These are phyloP conservation scores for Claviceps pusilla DNA, from an alignment of 2,329 filamentous ascomycete genomes.

Conservation along the genomic window DNA sequence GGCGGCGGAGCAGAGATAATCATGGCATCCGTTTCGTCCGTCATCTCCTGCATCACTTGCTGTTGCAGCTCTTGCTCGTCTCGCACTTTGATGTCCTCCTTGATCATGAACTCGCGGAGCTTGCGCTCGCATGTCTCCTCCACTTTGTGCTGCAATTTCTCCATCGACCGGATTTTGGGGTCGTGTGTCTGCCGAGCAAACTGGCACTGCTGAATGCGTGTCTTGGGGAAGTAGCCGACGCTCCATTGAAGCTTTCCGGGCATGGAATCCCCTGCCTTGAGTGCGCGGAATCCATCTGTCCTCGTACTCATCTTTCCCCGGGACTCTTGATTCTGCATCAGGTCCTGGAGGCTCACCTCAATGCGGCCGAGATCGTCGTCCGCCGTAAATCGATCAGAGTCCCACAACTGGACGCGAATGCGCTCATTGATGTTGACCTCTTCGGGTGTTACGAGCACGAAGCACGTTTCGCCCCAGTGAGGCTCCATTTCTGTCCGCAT, in stretches of 20 bases:
- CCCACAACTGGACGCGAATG: slow-evolving; percentile 58
- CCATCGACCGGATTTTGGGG: slow-evolving; percentile 37
- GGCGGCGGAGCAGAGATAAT: slow-evolving; percentile 54
- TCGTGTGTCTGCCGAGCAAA: slow-evolving; percentile 46
- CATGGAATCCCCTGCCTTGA: slow-evolving; percentile 52
- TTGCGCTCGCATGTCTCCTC: slow-evolving; percentile 40
- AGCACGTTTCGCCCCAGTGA: slow-evolving; percentile 55
- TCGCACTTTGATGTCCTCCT: slow-evolving; percentile 30
- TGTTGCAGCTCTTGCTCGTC: slow-evolving; percentile 50
- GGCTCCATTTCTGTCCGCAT: slow-evolving; percentile 52
- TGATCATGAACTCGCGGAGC: slow-evolving; percentile 44
- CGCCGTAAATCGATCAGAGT: slow-evolving; percentile 56
- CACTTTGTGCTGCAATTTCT: slow-evolving; percentile 45
- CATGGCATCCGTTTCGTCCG: slow-evolving; percentile 44
- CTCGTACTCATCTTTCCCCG: slow-evolving; percentile 48
- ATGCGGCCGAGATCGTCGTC: slow-evolving; percentile 64
- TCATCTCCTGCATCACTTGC: slow-evolving; percentile 52
- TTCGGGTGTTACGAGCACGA: slow-evolving; percentile 53
- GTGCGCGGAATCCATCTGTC: slow-evolving; percentile 48
- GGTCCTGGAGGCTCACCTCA: slow-evolving; percentile 48
- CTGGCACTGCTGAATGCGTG: slow-evolving; percentile 45
- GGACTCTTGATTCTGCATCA: slow-evolving; percentile 45
- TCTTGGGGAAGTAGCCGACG: slow-evolving; percentile 57
- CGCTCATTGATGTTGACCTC: slow-evolving; percentile 59
- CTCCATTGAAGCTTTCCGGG: slow-evolving; percentile 55